Evolutionary conservation across 176 grass and related monocot genomes (phyloP), one percentile per base, ranked within the genome.

Genomic region (Rhynchospora pubera): DNA sequence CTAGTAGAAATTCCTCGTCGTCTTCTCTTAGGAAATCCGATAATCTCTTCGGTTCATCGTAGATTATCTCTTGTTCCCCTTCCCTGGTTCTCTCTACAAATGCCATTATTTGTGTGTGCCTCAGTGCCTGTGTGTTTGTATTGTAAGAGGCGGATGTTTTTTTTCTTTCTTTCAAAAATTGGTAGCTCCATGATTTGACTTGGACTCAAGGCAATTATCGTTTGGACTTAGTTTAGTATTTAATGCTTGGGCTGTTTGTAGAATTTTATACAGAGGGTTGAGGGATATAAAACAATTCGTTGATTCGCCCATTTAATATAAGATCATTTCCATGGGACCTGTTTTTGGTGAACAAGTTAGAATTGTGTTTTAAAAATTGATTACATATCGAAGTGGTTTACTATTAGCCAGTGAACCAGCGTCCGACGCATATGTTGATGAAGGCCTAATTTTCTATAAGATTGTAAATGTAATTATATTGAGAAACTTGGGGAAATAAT

Each of bases 1-100:
- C 60, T 19, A 62, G 7, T 22, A 81, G 45, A 9, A 81, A 51
- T 42, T 80, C 78, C 2, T 81, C 78, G 51, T 65, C 60, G 57
- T 44, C 65, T 1, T 81, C 79, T 62, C 58, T 24, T 43, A 81
- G 79, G 42, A 81, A 81, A 81, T 81, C 79, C 8, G 79, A 81
- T 42, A 81, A 46, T 47, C 79, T 81, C 79, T 63, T 81, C n/a
- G 42, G 79, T 65, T 81, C 60, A 23, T 81, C 19, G 18, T 50
- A 12, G 23, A 48, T 32, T 11, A 14, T 28, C 43, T 81, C 52
- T n/a, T 13, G 19, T 21, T 79, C 30, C 24, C 26, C 19, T 18
- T 52, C 50, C 34, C 44, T 46, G 18, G 18, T 32, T 45, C 77
- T 79, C 48, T 39, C 77, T 9, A 24, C 22, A 22, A 51, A 75